phyloP scores from a whole-genome alignment of 2,329 filamentous ascomycete species.

The Trichophyton equinum region DNA sequence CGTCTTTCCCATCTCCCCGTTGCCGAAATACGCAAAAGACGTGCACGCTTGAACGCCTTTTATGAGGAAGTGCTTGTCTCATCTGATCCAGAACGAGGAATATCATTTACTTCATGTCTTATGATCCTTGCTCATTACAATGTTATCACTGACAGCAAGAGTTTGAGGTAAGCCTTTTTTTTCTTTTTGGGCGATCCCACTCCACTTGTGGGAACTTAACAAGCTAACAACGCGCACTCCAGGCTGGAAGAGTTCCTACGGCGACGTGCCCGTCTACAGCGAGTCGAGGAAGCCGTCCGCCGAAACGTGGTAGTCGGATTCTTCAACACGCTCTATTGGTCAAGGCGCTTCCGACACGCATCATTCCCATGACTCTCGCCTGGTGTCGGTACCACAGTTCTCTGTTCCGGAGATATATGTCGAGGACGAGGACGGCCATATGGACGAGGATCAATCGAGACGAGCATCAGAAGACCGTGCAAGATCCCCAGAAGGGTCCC shows the following conservation, averaged over 20 bases:
- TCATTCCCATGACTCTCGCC: conserved; percentile 58
- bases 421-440: conserved; percentile 52
- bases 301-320: conserved; percentile 85
- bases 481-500: background rate
- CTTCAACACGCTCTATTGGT: conserved; percentile 86
- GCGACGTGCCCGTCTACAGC: conserved; percentile 75
- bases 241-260: conserved; percentile 90
- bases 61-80: conserved; percentile 94
- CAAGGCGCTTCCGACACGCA: conserved; percentile 63
- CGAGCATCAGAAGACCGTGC: background rate
- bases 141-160: conserved; percentile 96
- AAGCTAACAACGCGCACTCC: background rate
- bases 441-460: conserved; percentile 18
- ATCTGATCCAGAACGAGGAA: conserved; percentile 76
- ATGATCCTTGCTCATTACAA: conserved; percentile 98
- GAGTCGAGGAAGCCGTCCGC: conserved; percentile 87
- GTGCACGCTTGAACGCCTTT: conserved; percentile 80
- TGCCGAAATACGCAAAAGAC: conserved; percentile 57
- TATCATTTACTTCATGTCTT: conserved; percentile 80
- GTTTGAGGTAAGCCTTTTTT: conserved; percentile 50
- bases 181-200: background rate
- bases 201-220: conserved; percentile 11
- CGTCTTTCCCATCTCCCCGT: conserved; percentile 64
- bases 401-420: conserved; percentile 83
- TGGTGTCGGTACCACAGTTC: conserved; percentile 66